A percentile compares a stretch with the other conserved stretches of the same genome.
Evolutionary conservation across 345 rosid genomes (phyloP).

Genomic region (Hirschfeldia incana): DNA sequence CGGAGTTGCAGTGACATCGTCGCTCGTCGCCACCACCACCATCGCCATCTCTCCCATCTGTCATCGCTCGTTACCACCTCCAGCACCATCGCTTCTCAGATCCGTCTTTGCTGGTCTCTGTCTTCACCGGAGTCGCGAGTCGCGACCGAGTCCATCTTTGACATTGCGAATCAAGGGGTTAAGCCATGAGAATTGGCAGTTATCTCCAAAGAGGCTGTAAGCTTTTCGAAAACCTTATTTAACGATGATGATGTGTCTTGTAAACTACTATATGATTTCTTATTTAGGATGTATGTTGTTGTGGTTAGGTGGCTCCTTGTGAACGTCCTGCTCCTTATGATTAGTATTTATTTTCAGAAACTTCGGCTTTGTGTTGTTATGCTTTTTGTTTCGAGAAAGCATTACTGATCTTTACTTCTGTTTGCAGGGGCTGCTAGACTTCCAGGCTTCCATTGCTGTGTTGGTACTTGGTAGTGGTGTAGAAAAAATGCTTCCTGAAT

Average conservation of each 20-base stretch:
- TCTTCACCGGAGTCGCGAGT: too few relatives aligned
- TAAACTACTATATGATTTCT: not conserved
- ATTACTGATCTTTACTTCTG: not conserved
- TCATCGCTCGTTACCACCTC: too few relatives aligned
- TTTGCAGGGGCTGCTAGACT: constrained; percentile 88
- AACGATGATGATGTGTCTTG: not conserved
- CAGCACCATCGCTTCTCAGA: too few relatives aligned
- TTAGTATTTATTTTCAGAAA: constrained; percentile 69
- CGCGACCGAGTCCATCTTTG: too few relatives aligned
- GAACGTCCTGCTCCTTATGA: constrained; percentile 96
- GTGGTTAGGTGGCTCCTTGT: constrained; percentile 82
- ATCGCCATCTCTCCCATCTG: too few relatives aligned
- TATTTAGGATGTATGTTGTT: not conserved
- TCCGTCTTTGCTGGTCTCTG: too few relatives aligned
- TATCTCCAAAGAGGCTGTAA: constrained; percentile 91
- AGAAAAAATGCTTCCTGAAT: constrained; percentile 87
- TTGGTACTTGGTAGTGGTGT: constrained; percentile 76
- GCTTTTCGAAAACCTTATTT: not conserved
- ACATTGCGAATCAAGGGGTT: constrained; percentile 68
- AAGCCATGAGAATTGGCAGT: constrained; percentile 87
- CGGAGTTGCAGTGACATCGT: too few relatives aligned
- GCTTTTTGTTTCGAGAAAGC: not conserved
- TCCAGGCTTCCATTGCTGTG: constrained; percentile 95
- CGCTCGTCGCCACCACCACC: too few relatives aligned
- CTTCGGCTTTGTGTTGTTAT: too few relatives aligned